Conservation (phyloP, 208 protist genomes). For the Wallacemonas sp. region DNA sequence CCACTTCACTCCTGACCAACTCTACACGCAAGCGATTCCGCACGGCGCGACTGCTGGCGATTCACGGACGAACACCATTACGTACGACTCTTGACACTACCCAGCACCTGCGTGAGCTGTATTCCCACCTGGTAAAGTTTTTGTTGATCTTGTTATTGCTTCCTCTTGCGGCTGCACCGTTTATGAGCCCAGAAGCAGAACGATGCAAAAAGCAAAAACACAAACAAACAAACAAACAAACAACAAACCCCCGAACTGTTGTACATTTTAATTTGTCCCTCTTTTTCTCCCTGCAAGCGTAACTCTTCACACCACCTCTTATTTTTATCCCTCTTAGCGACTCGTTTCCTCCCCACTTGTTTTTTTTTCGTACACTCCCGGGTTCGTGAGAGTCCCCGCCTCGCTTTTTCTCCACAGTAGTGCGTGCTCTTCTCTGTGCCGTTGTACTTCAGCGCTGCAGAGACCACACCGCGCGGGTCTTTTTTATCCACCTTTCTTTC, state of each 20-base stretch:
- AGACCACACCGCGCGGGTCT: not conserved
- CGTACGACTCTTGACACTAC: constrained; percentile 2
- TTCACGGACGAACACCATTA: constrained; percentile 4
- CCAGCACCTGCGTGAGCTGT: too few species aligned
- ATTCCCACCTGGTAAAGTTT: too few species aligned
- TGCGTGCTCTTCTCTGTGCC: too few species aligned
- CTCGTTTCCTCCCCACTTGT: not conserved
- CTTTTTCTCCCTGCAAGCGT: not conserved
- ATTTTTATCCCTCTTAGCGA: not conserved
- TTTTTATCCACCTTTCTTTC: not conserved
- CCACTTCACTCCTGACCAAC: constrained; percentile 19
- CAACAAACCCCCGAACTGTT: not conserved
- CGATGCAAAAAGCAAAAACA: too few species aligned
- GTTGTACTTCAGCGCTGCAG: not conserved
- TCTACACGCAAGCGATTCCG: constrained; percentile 12
- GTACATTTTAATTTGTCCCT: not conserved
- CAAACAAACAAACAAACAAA: too few species aligned
- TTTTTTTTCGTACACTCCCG: constrained; percentile 6
- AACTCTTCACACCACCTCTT: not conserved
- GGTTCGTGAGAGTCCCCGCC: too few species aligned
- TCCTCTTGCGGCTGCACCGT: too few species aligned
- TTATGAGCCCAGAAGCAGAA: too few species aligned
- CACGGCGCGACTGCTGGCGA: not conserved
- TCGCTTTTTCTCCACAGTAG: too few species aligned
- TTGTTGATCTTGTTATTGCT: too few species aligned